A percentile compares a stretch with the other conserved stretches of the same genome.
Conservation (phyloP, 345 rosid species). For the Tarenaya hassleriana region DNA sequence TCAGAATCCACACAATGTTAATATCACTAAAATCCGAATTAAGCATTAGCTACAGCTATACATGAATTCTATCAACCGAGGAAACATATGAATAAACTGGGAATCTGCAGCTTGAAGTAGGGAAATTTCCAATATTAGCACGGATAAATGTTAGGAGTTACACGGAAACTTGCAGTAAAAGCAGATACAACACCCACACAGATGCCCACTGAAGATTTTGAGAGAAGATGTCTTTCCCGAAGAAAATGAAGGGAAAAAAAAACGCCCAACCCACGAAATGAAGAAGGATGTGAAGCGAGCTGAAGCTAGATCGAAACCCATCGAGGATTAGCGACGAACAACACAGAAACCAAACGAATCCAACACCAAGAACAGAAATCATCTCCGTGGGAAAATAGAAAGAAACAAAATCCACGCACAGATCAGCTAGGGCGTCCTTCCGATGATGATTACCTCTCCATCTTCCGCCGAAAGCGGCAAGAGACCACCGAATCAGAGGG, state of each 20-base stretch:
- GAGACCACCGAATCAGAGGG: constrained; percentile 29
- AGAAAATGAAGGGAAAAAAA: not conserved
- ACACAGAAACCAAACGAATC: constrained; percentile 8
- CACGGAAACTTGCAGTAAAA: no score
- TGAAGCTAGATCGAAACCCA: not conserved
- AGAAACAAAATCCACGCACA: not conserved
- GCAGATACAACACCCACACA: no score
- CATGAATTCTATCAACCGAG: no score
- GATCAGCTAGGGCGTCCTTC: not conserved
- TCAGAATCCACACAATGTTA: not conserved
- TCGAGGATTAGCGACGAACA: constrained; percentile 10
- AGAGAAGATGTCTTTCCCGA: not conserved
- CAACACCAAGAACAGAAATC: constrained; percentile 6
- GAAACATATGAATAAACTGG: no score
- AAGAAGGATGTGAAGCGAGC: not conserved
- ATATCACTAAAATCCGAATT: no score
- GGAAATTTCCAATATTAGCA: not conserved
- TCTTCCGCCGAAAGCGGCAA: constrained; percentile 33
- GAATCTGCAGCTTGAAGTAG: no score
- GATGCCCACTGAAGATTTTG: no score
- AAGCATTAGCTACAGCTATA: no score
- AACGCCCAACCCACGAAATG: not conserved
- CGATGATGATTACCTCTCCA: constrained; percentile 46
- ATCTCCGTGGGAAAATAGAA: not conserved
- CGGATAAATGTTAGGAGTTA: not conserved